phyloP scores from a whole-genome alignment of 768 basidiomycete species.

The Tricholoma sp. region DNA sequence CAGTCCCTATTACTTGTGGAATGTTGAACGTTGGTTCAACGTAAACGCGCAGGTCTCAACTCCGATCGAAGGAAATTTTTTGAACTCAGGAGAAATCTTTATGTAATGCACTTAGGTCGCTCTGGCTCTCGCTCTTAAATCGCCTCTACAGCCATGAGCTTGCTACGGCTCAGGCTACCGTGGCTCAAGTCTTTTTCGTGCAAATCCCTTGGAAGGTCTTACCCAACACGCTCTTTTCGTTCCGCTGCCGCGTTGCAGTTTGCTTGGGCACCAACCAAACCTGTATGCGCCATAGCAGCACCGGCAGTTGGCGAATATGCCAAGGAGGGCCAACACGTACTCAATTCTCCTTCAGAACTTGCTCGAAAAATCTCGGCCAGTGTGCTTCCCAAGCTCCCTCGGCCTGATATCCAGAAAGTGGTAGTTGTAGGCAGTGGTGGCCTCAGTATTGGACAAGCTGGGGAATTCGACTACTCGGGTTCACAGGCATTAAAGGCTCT shows the following conservation, averaged over 20 bases:
- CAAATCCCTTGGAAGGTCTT: slow-evolving; percentile 20
- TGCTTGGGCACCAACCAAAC: slow-evolving; percentile 43
- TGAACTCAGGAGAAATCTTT: too few relatives aligned
- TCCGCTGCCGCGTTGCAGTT: slow-evolving; percentile 29
- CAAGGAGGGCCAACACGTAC: slow-evolving; percentile 68
- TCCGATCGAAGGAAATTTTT: too few relatives aligned
- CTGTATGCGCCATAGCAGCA: slow-evolving; percentile 62
- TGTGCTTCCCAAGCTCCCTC: slow-evolving; percentile 87
- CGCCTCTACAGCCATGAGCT: slow-evolving; percentile 27
- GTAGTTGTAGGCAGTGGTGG: slow-evolving; percentile 96
- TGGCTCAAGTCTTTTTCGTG: slow-evolving; percentile 23
- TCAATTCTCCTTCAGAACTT: slow-evolving; percentile 92
- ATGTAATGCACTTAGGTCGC: too few relatives aligned
- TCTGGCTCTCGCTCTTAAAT: not conserved
- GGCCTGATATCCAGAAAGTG: slow-evolving; percentile 91
- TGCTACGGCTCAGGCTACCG: slow-evolving; percentile 37
- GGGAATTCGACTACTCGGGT: slow-evolving; percentile 99
- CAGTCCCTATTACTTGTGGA: too few relatives aligned
- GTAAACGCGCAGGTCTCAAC: too few relatives aligned
- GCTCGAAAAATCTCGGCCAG: slow-evolving; percentile 91
- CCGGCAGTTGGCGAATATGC: slow-evolving; percentile 70
- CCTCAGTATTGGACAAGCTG: slow-evolving; percentile 95
- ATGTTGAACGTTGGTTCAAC: too few relatives aligned
- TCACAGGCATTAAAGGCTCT: slow-evolving; percentile 98
- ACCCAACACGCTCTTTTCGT: slow-evolving; percentile 45